A percentile compares a stretch with the other conserved stretches of the same genome.
Conservation (phyloP, 2,329 filamentous ascomycete species). For the Pyricularia grisea region DNA sequence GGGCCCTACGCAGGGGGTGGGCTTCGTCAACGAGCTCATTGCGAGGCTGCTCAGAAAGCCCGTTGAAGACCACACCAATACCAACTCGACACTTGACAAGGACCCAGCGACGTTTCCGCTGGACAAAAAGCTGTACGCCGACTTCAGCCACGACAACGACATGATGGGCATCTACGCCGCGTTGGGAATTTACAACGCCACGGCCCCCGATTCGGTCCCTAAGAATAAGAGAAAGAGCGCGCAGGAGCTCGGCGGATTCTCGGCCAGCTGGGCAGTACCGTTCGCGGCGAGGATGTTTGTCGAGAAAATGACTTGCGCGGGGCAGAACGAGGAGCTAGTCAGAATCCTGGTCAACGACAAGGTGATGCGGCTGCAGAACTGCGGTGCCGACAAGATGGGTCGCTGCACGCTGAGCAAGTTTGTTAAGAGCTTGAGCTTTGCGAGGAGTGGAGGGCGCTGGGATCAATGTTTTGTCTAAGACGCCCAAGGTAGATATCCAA, state of each 20-base stretch:
- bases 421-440: slow-evolving; percentile 67
- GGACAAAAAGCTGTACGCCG: slow-evolving; percentile 61
- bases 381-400: slow-evolving; percentile 59
- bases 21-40: slow-evolving; percentile 80
- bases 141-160: slow-evolving; percentile 88
- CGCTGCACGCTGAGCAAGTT: slow-evolving; percentile 62
- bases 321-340: slow-evolving; percentile 57
- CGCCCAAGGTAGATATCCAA: background rate
- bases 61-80: slow-evolving; percentile 64
- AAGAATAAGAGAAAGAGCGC: slow-evolving; percentile 39
- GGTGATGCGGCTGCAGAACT: slow-evolving; percentile 63
- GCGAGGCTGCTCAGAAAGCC: slow-evolving; percentile 62
- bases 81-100: slow-evolving; percentile 68
- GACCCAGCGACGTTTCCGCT: slow-evolving; percentile 65
- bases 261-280: slow-evolving; percentile 70
- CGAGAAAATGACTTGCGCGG: slow-evolving; percentile 69
- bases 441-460: slow-evolving; percentile 65
- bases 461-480: slow-evolving; percentile 41
- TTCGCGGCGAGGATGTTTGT: slow-evolving; percentile 77
- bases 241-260: slow-evolving; percentile 54
- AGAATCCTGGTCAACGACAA: slow-evolving; percentile 77
- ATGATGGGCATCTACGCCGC: slow-evolving; percentile 71
- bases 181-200: slow-evolving; percentile 67
- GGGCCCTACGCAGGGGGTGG: slow-evolving; percentile 77
- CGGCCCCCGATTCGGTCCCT: slow-evolving; percentile 35